Evolutionary conservation across 2,329 filamentous ascomycete genomes (phyloP), one percentile per base, ranked within the genome.

Genomic region (Exophiala phaeomuriformis): DNA sequence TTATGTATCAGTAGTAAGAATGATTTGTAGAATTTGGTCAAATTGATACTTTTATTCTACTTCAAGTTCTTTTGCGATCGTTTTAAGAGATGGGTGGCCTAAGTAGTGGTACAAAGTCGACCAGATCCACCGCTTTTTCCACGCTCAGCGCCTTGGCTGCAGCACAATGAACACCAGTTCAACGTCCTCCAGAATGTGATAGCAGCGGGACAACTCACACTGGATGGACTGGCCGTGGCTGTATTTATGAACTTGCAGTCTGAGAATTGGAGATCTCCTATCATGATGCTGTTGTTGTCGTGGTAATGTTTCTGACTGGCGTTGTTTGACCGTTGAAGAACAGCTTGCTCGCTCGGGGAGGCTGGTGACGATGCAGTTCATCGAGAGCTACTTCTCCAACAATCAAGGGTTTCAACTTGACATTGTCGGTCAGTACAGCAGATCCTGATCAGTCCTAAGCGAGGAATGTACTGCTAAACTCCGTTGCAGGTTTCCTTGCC

Each of bases 371-470:
- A 53, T 61, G 57, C 35, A 36, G 39, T 59, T 61, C 43, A 61
- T 62, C 48, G 43, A 55, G 4, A 27, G 36, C 29, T 59, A 49
- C 33, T 5, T 49, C n/a, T 52, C 41, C 47, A 51, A 60, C 40
- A 60, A 57, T 28, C 57, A 66, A 7, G 64, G 70, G 47, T 69
- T 78, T 47, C 75, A 78, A 60, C 71, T 79, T 45, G 76, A 79
- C 61, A 78, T 79, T 45, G 76, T 79, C 54, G 76, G 76, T 67
- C 35, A 55, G 60, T 51, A 10, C 6, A 30, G 7, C 19, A 19
- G 19, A 19, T 19, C 19, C 19, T 19, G 19, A 19, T 19, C 19
- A 19, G 19, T 19, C 19, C 19, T 19, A 19, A 19, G 19, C 19
- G 19, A 19, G 19, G 19, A 19, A 19, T 19, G 19, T 19, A 42